Conservation (phyloP, 2,329 filamentous ascomycete species). For the Neophaeococcomyces mojaviensis region DNA sequence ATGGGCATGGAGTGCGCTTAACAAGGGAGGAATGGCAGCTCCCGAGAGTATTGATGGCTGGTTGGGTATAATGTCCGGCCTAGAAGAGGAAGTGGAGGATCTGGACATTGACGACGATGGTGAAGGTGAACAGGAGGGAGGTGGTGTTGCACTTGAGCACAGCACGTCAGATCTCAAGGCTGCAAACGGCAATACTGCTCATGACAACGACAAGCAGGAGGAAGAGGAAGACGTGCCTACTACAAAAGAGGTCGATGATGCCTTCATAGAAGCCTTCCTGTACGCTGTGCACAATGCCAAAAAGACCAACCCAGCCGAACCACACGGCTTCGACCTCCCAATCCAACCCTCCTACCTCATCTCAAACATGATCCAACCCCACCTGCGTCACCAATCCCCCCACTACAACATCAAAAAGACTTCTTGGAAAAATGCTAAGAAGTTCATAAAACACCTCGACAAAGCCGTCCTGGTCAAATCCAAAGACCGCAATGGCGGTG, state of each 20-base stretch:
- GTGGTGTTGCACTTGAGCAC: constrained; percentile 34
- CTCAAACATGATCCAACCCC: constrained; percentile 58
- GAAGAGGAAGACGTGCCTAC: constrained; percentile 46
- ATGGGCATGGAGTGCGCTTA: constrained; percentile 55
- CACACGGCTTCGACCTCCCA: constrained; percentile 53
- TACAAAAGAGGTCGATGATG: constrained; percentile 59
- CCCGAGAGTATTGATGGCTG: constrained; percentile 50
- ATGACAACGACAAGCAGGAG: constrained; percentile 23
- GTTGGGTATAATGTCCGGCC: constrained; percentile 30
- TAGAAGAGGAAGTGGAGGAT: constrained; percentile 27
- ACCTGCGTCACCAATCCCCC: constrained; percentile 52
- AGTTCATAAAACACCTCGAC: constrained; percentile 61
- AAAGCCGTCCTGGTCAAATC: constrained; percentile 56
- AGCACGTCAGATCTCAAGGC: constrained; percentile 14
- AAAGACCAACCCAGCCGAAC: constrained; percentile 44
- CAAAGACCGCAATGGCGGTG: constrained; percentile 58
- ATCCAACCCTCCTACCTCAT: constrained; percentile 58
- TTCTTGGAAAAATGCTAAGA: constrained; percentile 62
- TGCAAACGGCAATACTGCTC: constrained; percentile 1
- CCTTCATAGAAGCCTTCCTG: constrained; percentile 57
- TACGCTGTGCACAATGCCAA: constrained; percentile 56
- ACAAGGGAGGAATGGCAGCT: constrained; percentile 44
- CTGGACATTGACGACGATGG: constrained; percentile 38
- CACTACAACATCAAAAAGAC: constrained; percentile 63
- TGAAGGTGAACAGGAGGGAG: constrained; percentile 30